These are phyloP conservation scores for Plasmodium adleri DNA, from an alignment of 169 alveolate genomes.

Conservation along the genomic window DNA sequence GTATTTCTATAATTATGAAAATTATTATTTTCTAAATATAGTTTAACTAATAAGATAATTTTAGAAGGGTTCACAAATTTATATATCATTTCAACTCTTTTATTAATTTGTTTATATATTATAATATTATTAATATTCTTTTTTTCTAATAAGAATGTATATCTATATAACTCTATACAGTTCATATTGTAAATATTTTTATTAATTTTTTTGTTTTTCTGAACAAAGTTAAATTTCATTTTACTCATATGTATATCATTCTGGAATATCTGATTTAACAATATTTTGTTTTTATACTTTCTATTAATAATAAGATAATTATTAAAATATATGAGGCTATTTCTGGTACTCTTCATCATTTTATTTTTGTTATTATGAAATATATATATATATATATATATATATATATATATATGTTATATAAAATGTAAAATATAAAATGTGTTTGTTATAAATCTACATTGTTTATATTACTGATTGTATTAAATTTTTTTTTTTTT, in stretches of 20 bases:
- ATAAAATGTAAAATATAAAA: too few species aligned
- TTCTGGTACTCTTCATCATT: conserved; percentile 21
- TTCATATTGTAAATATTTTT: conserved; percentile 71
- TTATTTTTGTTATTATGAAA: not conserved
- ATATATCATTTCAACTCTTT: conserved; percentile 77
- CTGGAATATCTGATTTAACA: not conserved
- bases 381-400: too few species aligned
- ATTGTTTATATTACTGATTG: too few species aligned
- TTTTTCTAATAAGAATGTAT: conserved; percentile 38
- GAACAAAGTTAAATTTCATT: conserved; percentile 39
- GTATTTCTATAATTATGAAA: conserved; percentile 41
- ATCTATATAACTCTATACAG: conserved; percentile 64
- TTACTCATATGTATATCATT: conserved; percentile 28
- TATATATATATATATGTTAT: too few species aligned
- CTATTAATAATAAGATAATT: conserved; percentile 10
- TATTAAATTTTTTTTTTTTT: too few species aligned
- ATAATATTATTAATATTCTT: conserved; percentile 38
- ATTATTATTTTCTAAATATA: conserved; percentile 58
- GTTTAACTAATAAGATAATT: conserved; percentile 55
- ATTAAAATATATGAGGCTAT: conserved; percentile 3
- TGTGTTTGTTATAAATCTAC: too few species aligned
- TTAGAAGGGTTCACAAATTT: conserved; percentile 65
- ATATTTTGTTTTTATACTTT: not conserved
- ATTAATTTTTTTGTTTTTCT: conserved; percentile 57
- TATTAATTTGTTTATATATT: conserved; percentile 73